Evolutionary conservation across 2,329 filamentous ascomycete species (phyloP).

Genomic region (Penicillium italicum): DNA sequence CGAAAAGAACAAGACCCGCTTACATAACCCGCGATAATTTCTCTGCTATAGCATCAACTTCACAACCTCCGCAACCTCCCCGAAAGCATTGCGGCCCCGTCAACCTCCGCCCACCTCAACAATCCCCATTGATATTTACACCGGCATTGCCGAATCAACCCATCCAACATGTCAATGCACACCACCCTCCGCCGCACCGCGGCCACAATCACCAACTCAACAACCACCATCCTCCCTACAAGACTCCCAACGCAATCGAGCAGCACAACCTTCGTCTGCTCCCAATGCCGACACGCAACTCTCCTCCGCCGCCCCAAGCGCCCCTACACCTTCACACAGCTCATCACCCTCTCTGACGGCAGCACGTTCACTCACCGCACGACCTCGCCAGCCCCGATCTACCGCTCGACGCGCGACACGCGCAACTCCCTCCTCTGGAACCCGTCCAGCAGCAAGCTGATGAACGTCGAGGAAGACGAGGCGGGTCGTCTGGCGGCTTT

Average conservation of each 20-base stretch:
- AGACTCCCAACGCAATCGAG: conserved; percentile 30
- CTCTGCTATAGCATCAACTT: conserved; percentile 28
- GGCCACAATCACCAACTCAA: conserved; percentile 26
- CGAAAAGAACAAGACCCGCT: conserved; percentile 23
- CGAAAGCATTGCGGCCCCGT: conserved; percentile 7
- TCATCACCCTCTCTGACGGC: conserved; percentile 88
- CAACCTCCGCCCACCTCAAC: not conserved
- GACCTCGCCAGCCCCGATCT: conserved; percentile 53
- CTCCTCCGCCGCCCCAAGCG: conserved; percentile 83
- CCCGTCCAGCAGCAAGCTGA: conserved; percentile 71
- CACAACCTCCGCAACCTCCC: conserved; percentile 11
- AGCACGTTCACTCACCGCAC: conserved; percentile 63
- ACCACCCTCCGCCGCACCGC: conserved; percentile 36
- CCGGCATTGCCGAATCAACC: not conserved
- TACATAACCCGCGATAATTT: conserved; percentile 36
- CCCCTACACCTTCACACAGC: conserved; percentile 96
- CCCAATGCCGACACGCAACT: conserved; percentile 74
- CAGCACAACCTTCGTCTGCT: conserved; percentile 45
- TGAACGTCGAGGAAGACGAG: conserved; percentile 92
- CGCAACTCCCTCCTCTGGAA: conserved; percentile 92
- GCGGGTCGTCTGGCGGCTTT: conserved; percentile 86
- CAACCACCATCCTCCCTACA: conserved; percentile 35
- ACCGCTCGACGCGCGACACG: conserved; percentile 71
- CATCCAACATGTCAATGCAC: conserved; percentile 35
- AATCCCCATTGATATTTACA: not conserved